These are phyloP conservation scores for Xylaria sp. DNA, from an alignment of 2,329 filamentous ascomycete species.

Conservation along the genomic window DNA sequence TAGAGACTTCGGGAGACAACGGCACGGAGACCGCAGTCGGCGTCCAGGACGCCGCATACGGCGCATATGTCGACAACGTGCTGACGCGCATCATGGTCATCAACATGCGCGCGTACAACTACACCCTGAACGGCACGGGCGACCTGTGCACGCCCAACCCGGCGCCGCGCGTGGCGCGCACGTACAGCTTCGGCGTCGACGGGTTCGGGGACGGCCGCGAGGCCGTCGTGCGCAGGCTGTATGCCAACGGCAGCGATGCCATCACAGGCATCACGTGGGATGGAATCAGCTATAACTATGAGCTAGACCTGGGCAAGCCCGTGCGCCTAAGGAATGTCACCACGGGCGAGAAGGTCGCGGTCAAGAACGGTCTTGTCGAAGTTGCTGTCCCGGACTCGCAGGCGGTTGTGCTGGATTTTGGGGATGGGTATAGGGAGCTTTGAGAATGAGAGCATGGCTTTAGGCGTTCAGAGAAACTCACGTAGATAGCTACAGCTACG, in stretches of 20 bases:
- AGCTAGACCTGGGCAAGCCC: slow-evolving; percentile 65
- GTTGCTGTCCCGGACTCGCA: slow-evolving; percentile 58
- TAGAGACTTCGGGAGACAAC: slow-evolving; percentile 48
- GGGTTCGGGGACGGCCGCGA: slow-evolving; percentile 31
- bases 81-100: slow-evolving; percentile 64
- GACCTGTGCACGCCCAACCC: slow-evolving; percentile 44
- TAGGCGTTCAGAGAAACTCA: not conserved
- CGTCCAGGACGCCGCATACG: slow-evolving; percentile 64
- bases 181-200: slow-evolving; percentile 57
- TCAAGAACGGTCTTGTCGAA: slow-evolving; percentile 52
- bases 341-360: slow-evolving; percentile 56
- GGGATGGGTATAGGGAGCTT: not conserved
- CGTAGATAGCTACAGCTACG: not conserved
- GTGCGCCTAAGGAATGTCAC: slow-evolving; percentile 67
- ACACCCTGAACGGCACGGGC: slow-evolving; percentile 58
- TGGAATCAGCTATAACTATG: slow-evolving; percentile 70
- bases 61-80: slow-evolving; percentile 59
- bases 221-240: slow-evolving; percentile 59
- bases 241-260: slow-evolving; percentile 72
- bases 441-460: not conserved
- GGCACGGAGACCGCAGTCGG: slow-evolving; percentile 44
- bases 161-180: slow-evolving; percentile 48
- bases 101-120: slow-evolving; percentile 70
- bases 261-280: slow-evolving; percentile 71
- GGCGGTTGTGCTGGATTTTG: slow-evolving; percentile 54